phyloP scores from a whole-genome alignment of 2,329 filamentous ascomycete genomes.

The Alternaria sp. region DNA sequence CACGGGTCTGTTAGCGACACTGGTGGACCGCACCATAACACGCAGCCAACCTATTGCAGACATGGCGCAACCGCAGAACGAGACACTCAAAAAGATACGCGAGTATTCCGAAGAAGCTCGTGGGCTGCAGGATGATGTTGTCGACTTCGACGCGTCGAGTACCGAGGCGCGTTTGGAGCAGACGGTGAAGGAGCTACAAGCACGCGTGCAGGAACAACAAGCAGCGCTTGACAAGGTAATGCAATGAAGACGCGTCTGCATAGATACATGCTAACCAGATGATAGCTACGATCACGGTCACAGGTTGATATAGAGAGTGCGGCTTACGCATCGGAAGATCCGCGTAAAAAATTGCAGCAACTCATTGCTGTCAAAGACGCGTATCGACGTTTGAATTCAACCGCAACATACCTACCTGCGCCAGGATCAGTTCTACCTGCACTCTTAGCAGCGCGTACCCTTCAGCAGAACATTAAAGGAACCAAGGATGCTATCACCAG shows the following conservation, averaged over 20 bases:
- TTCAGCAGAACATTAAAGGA: slow-evolving; percentile 69
- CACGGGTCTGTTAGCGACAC: slow-evolving; percentile 11
- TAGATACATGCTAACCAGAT: slow-evolving; percentile 28
- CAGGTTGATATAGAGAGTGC: slow-evolving; percentile 28
- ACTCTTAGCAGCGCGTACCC: slow-evolving; percentile 74
- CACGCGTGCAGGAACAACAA: slow-evolving; percentile 58
- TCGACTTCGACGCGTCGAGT: slow-evolving; percentile 50
- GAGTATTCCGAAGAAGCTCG: slow-evolving; percentile 34
- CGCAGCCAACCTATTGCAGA: not conserved
- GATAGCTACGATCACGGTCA: slow-evolving; percentile 55
- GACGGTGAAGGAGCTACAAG: slow-evolving; percentile 72
- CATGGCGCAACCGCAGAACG: slow-evolving; percentile 35
- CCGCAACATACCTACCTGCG: slow-evolving; percentile 71
- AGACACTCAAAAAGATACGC: slow-evolving; percentile 38
- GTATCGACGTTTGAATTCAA: slow-evolving; percentile 69
- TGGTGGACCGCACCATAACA: slow-evolving; percentile 4
- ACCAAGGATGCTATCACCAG: slow-evolving; percentile 66
- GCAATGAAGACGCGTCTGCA: not conserved
- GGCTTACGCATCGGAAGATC: slow-evolving; percentile 47
- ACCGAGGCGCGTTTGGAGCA: slow-evolving; percentile 68
- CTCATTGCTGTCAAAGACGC: slow-evolving; percentile 66
- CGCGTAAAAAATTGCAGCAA: slow-evolving; percentile 53
- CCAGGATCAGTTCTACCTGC: slow-evolving; percentile 74
- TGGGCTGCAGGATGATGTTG: slow-evolving; percentile 36
- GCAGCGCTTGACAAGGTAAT: slow-evolving; percentile 57